These are phyloP conservation scores for Kazachstania bromeliacearum DNA, from an alignment of 805 yeast species.

Conservation along the genomic window DNA sequence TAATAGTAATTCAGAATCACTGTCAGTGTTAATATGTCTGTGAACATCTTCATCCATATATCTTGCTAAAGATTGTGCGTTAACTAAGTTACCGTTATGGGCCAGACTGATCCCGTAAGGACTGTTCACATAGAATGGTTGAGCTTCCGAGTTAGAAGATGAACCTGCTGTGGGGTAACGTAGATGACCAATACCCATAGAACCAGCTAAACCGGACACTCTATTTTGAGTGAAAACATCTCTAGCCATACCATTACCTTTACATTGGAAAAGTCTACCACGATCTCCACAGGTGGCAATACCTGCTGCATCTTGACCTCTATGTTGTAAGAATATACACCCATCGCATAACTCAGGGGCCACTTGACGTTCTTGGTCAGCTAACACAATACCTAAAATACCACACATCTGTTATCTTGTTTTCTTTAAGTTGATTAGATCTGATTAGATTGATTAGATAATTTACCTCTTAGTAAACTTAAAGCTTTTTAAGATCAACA, in stretches of 20 bases:
- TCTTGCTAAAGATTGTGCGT: slow-evolving; percentile 63
- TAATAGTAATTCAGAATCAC: slow-evolving; percentile 84
- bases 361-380: slow-evolving; percentile 61
- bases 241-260: slow-evolving; percentile 97
- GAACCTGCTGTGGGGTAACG: slow-evolving; percentile 98
- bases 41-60: slow-evolving; percentile 90
- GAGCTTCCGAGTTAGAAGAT: slow-evolving; percentile 92
- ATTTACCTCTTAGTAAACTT: too few species aligned
- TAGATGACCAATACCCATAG: slow-evolving; percentile 91
- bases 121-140: slow-evolving; percentile 94
- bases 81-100: slow-evolving; percentile 93
- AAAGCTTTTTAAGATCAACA: too few species aligned
- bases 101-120: slow-evolving; percentile 89
- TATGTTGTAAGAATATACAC: slow-evolving; percentile 83
- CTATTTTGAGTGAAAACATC: slow-evolving; percentile 88
- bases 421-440: too few species aligned
- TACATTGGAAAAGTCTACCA: slow-evolving; percentile 93
- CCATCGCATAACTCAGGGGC: slow-evolving; percentile 92
- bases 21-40: slow-evolving; percentile 94
- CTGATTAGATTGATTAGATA: too few species aligned
- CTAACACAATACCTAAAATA: slow-evolving; percentile 75
- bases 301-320: slow-evolving; percentile 99
- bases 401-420: slow-evolving; percentile 70
- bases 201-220: slow-evolving; percentile 72
- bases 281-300: slow-evolving; percentile 90